Base-by-base conservation (phyloP, 495 filamentous ascomycete genomes). In the Hyaloscypha hepaticicola region DNA sequence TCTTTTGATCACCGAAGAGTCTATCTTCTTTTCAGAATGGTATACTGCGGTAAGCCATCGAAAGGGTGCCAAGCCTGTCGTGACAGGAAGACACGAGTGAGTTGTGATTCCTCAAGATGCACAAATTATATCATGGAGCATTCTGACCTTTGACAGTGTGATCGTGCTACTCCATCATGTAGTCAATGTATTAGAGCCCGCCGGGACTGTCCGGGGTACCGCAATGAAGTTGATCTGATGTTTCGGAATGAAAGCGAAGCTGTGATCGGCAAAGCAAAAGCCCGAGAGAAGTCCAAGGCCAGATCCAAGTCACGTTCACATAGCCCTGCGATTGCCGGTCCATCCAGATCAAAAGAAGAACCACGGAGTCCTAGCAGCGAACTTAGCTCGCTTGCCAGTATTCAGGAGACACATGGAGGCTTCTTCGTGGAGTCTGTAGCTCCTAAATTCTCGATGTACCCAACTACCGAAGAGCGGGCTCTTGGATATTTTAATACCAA, bases 171-270 rank as follows among this genome's bases (percentile, higher is more conserved):
- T 19, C 87, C 86, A 26, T 79, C 82, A 50, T 92, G 89, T 67
- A 83, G 83, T 41, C 88, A 91, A 72, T 92, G 89, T 71, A 72
- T 79, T 45, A 82, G 85, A 67, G 80, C 83, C 56, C 80, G 81
- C 67, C 79, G 86, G 69, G 73, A 76, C 66, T 92, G 89, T 70
- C 87, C 88, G 55, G 88, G 89, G 26, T 92, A 92, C 70, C 82
- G 88, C 49, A 87, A 89, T 59, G 81, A 88, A 66, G 74, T 90
- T 49, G 86, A 88, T 60, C 77, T 91, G 49, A 85, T 90, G 81
- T 92, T 91, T 72, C 85, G 88, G 28, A 87, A 90, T 69, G 86
- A 92, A 72, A 91, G 87, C 71, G 80, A 82, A 59, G 81, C 85
- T 65, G 86, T 91, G 52, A 83, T 85, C 63, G 81, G 80, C 63